Conservation (phyloP, 768 basidiomycete species). For the Serendipita vermifera region DNA sequence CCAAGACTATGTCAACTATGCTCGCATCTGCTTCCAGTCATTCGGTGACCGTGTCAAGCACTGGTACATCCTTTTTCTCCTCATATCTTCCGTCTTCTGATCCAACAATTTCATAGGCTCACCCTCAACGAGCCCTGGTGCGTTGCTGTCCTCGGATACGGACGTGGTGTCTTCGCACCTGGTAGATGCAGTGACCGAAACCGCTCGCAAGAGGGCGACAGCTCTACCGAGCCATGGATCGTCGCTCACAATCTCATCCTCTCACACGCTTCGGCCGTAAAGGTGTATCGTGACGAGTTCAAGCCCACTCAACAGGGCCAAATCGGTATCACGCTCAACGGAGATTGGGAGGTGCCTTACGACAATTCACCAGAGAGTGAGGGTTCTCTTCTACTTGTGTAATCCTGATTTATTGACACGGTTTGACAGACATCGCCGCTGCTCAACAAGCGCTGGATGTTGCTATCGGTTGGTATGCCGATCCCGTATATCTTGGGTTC, state of each 20-base stretch:
- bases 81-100: not conserved
- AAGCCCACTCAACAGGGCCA: slow-evolving; percentile 47
- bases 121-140: slow-evolving; percentile 72
- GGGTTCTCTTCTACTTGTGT: slow-evolving; percentile 19
- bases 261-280: slow-evolving; percentile 53
- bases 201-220: slow-evolving; percentile 47
- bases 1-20: slow-evolving; percentile 50
- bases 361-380: slow-evolving; percentile 55
- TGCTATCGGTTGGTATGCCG: slow-evolving; percentile 41
- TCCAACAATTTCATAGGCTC: slow-evolving; percentile 30
- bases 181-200: slow-evolving; percentile 52
- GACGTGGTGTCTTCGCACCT: slow-evolving; percentile 56
- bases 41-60: slow-evolving; percentile 68
- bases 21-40: slow-evolving; percentile 53
- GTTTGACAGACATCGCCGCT: slow-evolving; percentile 42
- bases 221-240: slow-evolving; percentile 56
- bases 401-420: not conserved
- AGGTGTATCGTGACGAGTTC: slow-evolving; percentile 54
- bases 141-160: slow-evolving; percentile 56
- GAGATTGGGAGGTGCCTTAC: slow-evolving; percentile 63
- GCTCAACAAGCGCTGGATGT: slow-evolving; percentile 62
- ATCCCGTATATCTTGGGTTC: slow-evolving; percentile 57
- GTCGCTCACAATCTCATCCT: slow-evolving; percentile 57
- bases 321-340: slow-evolving; percentile 71
- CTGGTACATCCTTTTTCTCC: slow-evolving; percentile 35